Evolutionary conservation across 2,329 filamentous ascomycete species (phyloP), one percentile per base, ranked within the genome.

Genomic region (Botrytis fabae): DNA sequence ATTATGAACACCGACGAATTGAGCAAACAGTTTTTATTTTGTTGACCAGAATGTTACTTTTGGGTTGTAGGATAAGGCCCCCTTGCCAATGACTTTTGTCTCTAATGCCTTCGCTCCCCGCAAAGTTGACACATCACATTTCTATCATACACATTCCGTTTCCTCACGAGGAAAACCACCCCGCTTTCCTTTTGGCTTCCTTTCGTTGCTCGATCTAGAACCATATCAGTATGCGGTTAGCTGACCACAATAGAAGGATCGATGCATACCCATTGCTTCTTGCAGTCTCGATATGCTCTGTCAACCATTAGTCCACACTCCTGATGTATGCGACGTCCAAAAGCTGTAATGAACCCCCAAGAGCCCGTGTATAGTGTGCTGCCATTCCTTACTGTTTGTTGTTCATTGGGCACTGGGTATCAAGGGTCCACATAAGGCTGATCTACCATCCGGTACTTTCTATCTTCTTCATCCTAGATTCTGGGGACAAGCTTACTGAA

Each of bases 251-350:
- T 4, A n/a, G 48, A 48, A 57, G 35, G 38, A 28, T 48, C n/a
- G 16, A 40, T n/a, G 75, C 89, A 79, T 86, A 97, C 94, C 95
- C 95, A 98, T 85, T 91, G 88, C 84, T 97, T 95, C 83, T 98
- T 98, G 84, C 95, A 98, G 75, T 97, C 94, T 74, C 94, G 90
- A 82, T 98, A 98, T 69, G 94, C 94, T 83, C 94, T 97, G n/a
- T 54, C 42, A 62, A 40, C 48, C 22, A 62, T 70, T 18, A 70
- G 68, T 40, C 42, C 28, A n/a, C n/a, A 38, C n/a, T 38, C 28
- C 42, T 18, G 25, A 38, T 42, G 18, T 28, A 28, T 68, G 20
- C n/a, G 46, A 35, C 1, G 28, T 32, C 8, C 0, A 54, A 70
- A 70, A 18, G 28, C 28, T n/a, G 35, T 7, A 4, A 40, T 38